phyloP scores from a whole-genome alignment of 1,284 basidiomycete genomes.

The Ganoderma boninense region DNA sequence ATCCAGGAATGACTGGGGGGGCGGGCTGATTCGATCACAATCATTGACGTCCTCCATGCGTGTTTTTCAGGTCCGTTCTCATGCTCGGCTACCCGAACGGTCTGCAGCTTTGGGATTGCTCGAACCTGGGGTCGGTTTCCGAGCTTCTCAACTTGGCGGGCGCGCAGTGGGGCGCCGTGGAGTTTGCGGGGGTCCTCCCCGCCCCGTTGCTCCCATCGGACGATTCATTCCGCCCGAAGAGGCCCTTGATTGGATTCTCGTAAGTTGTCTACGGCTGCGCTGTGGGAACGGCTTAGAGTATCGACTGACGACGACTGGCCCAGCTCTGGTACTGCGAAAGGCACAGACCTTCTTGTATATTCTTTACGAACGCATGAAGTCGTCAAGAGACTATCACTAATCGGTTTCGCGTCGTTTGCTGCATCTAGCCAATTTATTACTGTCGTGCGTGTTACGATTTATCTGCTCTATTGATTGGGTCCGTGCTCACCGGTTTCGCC shows the following conservation, averaged over 20 bases:
- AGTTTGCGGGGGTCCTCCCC: conserved; percentile 56
- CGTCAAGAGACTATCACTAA: conserved; percentile 56
- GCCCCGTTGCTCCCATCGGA: conserved; percentile 36
- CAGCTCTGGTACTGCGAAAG: conserved; percentile 33
- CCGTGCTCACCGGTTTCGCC: conserved; percentile 11
- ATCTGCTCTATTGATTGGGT: background rate
- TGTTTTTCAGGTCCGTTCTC: conserved; percentile 55
- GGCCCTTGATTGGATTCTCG: conserved; percentile 67
- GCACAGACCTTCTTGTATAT: conserved; percentile 55
- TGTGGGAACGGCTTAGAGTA: background rate
- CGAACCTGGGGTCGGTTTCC: conserved; percentile 59
- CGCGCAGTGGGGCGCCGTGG: conserved; percentile 47
- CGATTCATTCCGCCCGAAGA: conserved; percentile 44
- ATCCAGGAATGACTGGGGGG: background rate
- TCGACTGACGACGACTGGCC: conserved; percentile 5
- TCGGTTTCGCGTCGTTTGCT: conserved; percentile 56
- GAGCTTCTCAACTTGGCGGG: conserved; percentile 61
- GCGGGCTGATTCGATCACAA: conserved; percentile 18
- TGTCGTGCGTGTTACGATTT: conserved; percentile 55
- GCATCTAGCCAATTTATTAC: conserved; percentile 61
- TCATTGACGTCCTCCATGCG: conserved; percentile 12
- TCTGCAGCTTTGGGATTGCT: conserved; percentile 77
- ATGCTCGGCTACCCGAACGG: conserved; percentile 66
- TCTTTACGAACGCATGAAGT: conserved; percentile 65
- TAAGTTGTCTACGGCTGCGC: conserved; percentile 43